phyloP scores from a whole-genome alignment of 106 monocot species.

The Xerophyta viscosa region DNA sequence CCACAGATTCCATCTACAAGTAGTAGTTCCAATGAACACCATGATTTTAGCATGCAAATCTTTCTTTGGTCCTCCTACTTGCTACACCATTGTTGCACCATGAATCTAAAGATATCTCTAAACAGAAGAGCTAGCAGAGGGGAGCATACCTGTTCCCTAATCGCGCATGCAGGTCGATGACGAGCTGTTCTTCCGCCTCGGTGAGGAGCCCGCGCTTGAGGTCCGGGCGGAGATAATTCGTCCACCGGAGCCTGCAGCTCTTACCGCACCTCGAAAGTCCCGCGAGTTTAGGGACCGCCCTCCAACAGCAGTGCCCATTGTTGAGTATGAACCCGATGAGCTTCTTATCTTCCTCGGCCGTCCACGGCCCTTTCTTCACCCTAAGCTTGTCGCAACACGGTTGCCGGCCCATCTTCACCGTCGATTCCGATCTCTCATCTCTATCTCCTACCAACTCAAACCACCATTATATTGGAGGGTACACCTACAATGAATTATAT shows the following conservation, averaged over 20 bases:
- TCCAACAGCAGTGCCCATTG: constrained; percentile 71
- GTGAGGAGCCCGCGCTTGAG: constrained; percentile 74
- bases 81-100: too few relatives aligned
- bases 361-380: constrained; percentile 81
- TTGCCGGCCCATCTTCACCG: constrained; percentile 47
- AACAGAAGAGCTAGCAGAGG: too few relatives aligned
- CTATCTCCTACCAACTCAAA: neutral
- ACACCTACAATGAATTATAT: neutral
- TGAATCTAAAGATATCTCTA: too few relatives aligned
- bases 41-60: too few relatives aligned
- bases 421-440: neutral
- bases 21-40: too few relatives aligned
- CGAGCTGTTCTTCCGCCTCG: constrained; percentile 63
- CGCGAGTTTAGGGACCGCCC: constrained; percentile 70
- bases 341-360: constrained; percentile 70
- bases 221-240: constrained; percentile 77
- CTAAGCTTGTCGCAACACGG: constrained; percentile 76
- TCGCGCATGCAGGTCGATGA: constrained; percentile 67
- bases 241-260: constrained; percentile 75
- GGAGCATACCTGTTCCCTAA: constrained; percentile 49
- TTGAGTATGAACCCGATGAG: constrained; percentile 52
- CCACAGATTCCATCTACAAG: too few relatives aligned
- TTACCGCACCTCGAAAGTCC: constrained; percentile 69
- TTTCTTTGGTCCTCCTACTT: too few relatives aligned
- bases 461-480: constrained; percentile 2